A percentile compares a stretch with the other conserved stretches of the same genome.
phyloP scores from a whole-genome alignment of 2,329 filamentous ascomycete genomes.

The Phaeoacremonium minimum region DNA sequence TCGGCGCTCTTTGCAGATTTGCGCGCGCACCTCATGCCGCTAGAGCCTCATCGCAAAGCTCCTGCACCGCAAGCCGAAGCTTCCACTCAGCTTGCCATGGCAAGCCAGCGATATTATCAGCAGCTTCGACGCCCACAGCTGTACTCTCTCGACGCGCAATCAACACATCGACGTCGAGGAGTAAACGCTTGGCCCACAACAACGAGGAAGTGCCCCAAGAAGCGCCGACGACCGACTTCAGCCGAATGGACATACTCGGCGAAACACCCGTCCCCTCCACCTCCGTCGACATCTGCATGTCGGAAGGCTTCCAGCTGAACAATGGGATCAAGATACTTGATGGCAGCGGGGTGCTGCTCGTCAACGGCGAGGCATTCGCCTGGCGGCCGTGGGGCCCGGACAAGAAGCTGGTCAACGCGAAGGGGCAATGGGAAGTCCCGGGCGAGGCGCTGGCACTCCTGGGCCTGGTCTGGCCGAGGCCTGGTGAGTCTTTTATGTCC shows the following conservation, averaged over 20 bases:
- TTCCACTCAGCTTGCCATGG: no score
- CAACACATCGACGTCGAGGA: slow-evolving; percentile 1
- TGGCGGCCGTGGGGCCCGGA: slow-evolving; percentile 74
- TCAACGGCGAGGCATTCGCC: slow-evolving; percentile 81
- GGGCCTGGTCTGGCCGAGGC: slow-evolving; percentile 78
- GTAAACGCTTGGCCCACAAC: slow-evolving; percentile 15
- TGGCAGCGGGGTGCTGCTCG: slow-evolving; percentile 70
- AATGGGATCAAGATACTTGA: slow-evolving; percentile 69
- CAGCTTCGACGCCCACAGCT: no score
- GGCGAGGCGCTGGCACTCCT: slow-evolving; percentile 70
- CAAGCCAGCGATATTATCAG: no score
- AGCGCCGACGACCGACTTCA: slow-evolving; percentile 57
- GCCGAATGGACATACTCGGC: slow-evolving; percentile 72
- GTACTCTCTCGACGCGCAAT: slow-evolving; percentile 5
- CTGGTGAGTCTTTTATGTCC: slow-evolving; percentile 53
- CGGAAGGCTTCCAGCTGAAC: slow-evolving; percentile 82
- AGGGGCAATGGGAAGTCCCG: slow-evolving; percentile 76
- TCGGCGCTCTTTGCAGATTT: no score
- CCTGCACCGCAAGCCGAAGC: no score
- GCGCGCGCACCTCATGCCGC: no score
- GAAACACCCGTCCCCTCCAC: slow-evolving; percentile 74
- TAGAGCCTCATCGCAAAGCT: no score
- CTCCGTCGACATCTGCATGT: slow-evolving; percentile 75
- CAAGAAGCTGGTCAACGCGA: slow-evolving; percentile 61
- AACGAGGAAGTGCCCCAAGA: slow-evolving; percentile 21